A percentile compares a stretch with the other conserved stretches of the same genome.
Evolutionary conservation across 768 basidiomycete species (phyloP).

Genomic region (Phlebiopsis gigantea): DNA sequence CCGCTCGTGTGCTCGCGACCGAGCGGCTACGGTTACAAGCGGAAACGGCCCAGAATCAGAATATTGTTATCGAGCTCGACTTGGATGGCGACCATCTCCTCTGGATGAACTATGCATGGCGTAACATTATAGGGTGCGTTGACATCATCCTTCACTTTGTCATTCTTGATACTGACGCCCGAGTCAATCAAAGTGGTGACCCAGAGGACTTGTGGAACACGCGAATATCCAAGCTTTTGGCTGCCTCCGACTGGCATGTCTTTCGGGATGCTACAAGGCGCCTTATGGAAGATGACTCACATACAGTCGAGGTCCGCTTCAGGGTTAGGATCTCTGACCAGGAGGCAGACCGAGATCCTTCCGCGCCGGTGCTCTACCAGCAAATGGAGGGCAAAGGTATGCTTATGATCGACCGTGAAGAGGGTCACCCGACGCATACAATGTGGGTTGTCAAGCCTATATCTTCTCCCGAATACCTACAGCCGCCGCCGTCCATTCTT

Average conservation of each 20-base stretch:
- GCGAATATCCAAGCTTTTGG: constrained; percentile 77
- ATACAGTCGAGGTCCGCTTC: constrained; percentile 91
- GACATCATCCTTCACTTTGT: constrained; percentile 3
- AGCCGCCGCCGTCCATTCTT: constrained; percentile 56
- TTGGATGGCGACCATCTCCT: constrained; percentile 92
- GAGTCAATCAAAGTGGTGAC: constrained; percentile 53
- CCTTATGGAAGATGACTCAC: constrained; percentile 86
- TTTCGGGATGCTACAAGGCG: constrained; percentile 85
- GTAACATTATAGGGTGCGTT: constrained; percentile 81
- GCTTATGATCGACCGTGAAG: constrained; percentile 94
- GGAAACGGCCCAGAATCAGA: constrained; percentile 92
- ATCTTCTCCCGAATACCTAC: constrained; percentile 62
- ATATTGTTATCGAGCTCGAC: constrained; percentile 92
- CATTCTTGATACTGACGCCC: constrained; percentile 11
- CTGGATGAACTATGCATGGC: constrained; percentile 96
- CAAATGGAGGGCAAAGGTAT: constrained; percentile 98
- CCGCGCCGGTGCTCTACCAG: constrained; percentile 55
- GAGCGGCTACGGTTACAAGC: constrained; percentile 87
- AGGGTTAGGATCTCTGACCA: constrained; percentile 68
- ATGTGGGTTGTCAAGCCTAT: constrained; percentile 97
- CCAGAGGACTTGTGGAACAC: constrained; percentile 73
- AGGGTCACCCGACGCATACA: constrained; percentile 84
- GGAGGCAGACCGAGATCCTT: constrained; percentile 45
- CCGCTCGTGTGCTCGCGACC: constrained; percentile 79
- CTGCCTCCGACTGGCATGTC: constrained; percentile 72